Base-by-base conservation (phyloP, 208 protist species). In the Leishmania aethiopica region DNA sequence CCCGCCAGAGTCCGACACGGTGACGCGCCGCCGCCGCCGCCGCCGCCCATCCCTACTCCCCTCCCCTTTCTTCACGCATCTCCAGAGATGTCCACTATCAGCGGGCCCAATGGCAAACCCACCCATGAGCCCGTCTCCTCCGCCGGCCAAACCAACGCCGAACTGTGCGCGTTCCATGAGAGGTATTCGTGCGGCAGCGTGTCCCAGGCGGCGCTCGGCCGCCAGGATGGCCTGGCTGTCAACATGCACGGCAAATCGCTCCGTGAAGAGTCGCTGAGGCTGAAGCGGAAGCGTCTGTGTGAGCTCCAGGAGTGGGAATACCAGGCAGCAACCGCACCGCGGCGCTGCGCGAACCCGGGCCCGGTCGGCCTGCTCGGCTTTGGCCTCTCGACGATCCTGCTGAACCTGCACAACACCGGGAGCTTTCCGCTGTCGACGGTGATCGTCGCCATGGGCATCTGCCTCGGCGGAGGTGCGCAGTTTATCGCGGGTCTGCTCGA, bases 311-410 rank as follows among this genome's bases (percentile, higher is more conserved):
- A 80, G 15, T 57, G 45, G 45, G 77, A 80, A 17, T 80, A 73
- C 10, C 22, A 53, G 49, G 2, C 42, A 1, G 35, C n/a, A 11
- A 72, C 7, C 7, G 59, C 60, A 19, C 77, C 40, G 0, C 45
- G n/a, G 6, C 28, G 51, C n/a, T 28, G 42, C 19, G 87, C 80
- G 13, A 91, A 92, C 82, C 75, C 89, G 10, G 85, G 70, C 35
- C 84, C 87, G 1, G 15, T 92, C 25, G 89, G 87, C 47, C 82
- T 93, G 42, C 73, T 90, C 13, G 90, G 83, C 53, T 95, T 93
- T 53, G 90, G 92, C 62, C 86, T 95, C 80, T 89, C 92, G 8
- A 93, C 86, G 15, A 78, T 95, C n/a, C 79, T 93, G 59, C 75
- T 92, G 22, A 91, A 87, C 78, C 75, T 95, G 51, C 80, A 89